phyloP scores from a whole-genome alignment of 345 rosid genomes.

The Populus simonii region DNA sequence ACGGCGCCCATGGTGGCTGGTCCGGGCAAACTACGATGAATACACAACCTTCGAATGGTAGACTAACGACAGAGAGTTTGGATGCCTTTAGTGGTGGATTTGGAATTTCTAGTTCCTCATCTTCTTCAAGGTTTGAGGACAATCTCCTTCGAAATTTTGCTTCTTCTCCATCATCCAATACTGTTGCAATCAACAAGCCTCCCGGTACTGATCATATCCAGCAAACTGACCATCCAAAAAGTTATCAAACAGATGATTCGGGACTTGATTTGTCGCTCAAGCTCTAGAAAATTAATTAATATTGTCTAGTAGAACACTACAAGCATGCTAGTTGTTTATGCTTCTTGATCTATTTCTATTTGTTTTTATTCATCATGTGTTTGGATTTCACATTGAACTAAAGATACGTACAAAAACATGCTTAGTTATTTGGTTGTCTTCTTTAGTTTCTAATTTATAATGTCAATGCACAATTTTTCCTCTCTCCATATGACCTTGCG shows the following conservation, averaged over 20 bases:
- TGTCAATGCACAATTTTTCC: not conserved
- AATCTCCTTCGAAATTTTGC: not conserved
- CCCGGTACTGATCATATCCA: not conserved
- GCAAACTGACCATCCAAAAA: not conserved
- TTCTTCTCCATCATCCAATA: not conserved
- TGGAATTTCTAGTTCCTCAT: not conserved
- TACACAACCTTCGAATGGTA: constrained; percentile 5
- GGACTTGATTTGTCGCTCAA: constrained; percentile 27
- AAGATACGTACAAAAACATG: not conserved
- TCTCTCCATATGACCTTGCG: not conserved
- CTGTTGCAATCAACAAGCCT: not conserved
- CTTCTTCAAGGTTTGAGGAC: not conserved
- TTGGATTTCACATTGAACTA: not conserved
- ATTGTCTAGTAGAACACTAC: not conserved
- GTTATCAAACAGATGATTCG: constrained; percentile 5
- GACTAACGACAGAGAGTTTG: constrained; percentile 4
- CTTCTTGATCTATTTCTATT: too few species aligned
- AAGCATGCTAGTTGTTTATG: not conserved
- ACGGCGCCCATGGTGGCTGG: constrained; percentile 1
- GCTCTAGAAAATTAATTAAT: constrained; percentile 5
- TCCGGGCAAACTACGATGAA: not conserved
- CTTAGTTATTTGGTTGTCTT: not conserved
- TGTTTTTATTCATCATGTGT: too few species aligned
- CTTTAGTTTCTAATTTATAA: not conserved
- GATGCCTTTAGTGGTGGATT: constrained; percentile 3